Evolutionary conservation across 768 basidiomycete genomes (phyloP), one percentile per base, ranked within the genome.

Genomic region (Tulasnella sp.): DNA sequence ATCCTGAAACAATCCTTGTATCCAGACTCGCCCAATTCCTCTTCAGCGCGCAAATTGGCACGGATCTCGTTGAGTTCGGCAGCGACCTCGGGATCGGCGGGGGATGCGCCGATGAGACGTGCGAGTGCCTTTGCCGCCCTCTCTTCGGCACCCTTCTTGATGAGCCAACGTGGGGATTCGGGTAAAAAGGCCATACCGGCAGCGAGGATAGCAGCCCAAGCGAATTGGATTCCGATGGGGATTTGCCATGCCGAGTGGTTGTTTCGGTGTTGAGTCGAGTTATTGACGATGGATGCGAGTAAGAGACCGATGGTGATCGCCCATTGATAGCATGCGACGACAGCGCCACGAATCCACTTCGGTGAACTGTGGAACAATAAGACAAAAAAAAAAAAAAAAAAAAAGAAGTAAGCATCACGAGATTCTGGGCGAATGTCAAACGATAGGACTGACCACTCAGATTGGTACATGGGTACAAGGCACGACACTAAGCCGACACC

Each of bases 401-500:
- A n/a, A n/a, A n/a, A n/a, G n/a, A 27, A 32, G 21, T 0, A 19
- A 29, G 1, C 44, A 34, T 26, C 30, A 15, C 34, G 34, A 7
- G 34, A 38, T 15, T 5, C 34, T 5, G 34, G 34, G 34, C 7
- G 15, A 21, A 38, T 29, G 19, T 8, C 13, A 48, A 45, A 49
- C 21, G 19, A 24, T 23, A 38, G 29, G 19, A 78, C 75, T 77
- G 72, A 73, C 52, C 78, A 76, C 68, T 81, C 80, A 59, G 77
- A 78, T 70, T 79, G 79, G 72, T 80, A 81, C 70, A 81, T 75
- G 62, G 79, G 77, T 68, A 80, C 73, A 67, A 88, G 74, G 65
- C 77, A 78, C 24, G 86, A 88, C 42, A 89, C 80, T 69, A 88
- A 76, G 64, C 89, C 82, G 68, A 92, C 86, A 70, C 88, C 88